A percentile compares a stretch with the other conserved stretches of the same genome.
Conservation (phyloP, 495 filamentous ascomycete genomes). For the Xeromyces bisporus region DNA sequence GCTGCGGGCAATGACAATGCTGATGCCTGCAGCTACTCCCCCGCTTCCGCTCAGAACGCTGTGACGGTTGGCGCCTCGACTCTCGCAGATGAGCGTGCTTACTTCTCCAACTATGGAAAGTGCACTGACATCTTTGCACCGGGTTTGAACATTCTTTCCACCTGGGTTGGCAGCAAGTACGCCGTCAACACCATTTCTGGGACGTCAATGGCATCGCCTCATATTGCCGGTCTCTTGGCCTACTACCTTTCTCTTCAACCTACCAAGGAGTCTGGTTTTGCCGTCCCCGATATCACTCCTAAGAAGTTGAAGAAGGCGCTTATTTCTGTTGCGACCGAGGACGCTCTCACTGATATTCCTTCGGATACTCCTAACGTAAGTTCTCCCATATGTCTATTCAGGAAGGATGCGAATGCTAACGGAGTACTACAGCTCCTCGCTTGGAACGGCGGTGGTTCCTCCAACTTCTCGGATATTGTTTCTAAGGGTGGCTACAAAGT, state of each 20-base stretch:
- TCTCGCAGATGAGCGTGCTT: constrained; percentile 86
- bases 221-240: constrained; percentile 88
- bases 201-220: constrained; percentile 98
- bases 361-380: constrained; percentile 62
- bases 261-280: constrained; percentile 68
- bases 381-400: constrained; percentile 2
- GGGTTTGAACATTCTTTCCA: constrained; percentile 89
- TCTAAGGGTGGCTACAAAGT: constrained; percentile 37
- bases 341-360: constrained; percentile 69
- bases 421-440: constrained; percentile 51
- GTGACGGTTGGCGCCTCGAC: constrained; percentile 95
- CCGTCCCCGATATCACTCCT: constrained; percentile 77
- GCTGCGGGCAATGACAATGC: constrained; percentile 97
- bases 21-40: constrained; percentile 99
- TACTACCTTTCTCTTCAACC: constrained; percentile 97
- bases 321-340: constrained; percentile 66
- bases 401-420: constrained; percentile 22
- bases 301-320: constrained; percentile 85
- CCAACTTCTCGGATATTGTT: constrained; percentile 80
- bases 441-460: constrained; percentile 94
- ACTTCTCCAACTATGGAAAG: constrained; percentile 99
- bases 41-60: constrained; percentile 78
- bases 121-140: constrained; percentile 99
- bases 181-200: constrained; percentile 97
- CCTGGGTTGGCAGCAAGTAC: constrained; percentile 91